A percentile compares a stretch with the other conserved stretches of the same genome.
phyloP scores from a whole-genome alignment of 345 rosid species.

The Nephelium lappaceum region DNA sequence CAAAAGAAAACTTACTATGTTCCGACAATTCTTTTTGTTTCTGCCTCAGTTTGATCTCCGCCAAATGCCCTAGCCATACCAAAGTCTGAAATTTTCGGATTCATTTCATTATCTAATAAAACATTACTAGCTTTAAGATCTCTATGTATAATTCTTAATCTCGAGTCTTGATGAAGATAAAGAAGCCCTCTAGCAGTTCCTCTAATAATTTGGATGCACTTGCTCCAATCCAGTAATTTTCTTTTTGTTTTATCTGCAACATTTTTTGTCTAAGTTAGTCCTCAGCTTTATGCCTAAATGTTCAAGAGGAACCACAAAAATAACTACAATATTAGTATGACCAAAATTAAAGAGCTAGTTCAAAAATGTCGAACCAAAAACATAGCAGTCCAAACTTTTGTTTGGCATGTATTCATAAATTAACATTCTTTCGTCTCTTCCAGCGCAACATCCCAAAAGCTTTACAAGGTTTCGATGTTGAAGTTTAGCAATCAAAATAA shows the following conservation, averaged over 20 bases:
- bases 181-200: constrained; percentile 37
- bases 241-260: constrained; percentile 24
- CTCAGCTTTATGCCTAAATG: not conserved
- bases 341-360: too few relatives aligned
- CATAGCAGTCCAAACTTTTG: too few relatives aligned
- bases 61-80: constrained; percentile 33
- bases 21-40: constrained; percentile 21
- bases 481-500: too few relatives aligned
- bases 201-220: constrained; percentile 25
- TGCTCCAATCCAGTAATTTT: constrained; percentile 21
- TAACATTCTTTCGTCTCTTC: too few relatives aligned
- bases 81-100: constrained; percentile 38
- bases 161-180: constrained; percentile 37
- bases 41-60: constrained; percentile 16
- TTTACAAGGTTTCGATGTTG: too few relatives aligned
- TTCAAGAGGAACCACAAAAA: not conserved
- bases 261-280: not conserved
- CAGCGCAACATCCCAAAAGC: too few relatives aligned
- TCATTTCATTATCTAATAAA: constrained; percentile 31
- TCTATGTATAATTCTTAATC: constrained; percentile 35
- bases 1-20: constrained; percentile 30
- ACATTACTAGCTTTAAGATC: constrained; percentile 38
- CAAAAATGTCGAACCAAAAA: too few relatives aligned
- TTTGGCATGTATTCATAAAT: too few relatives aligned
- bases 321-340: too few relatives aligned